phyloP scores from a whole-genome alignment of 495 filamentous ascomycete species.

The Hypoxylon subgilvum region DNA sequence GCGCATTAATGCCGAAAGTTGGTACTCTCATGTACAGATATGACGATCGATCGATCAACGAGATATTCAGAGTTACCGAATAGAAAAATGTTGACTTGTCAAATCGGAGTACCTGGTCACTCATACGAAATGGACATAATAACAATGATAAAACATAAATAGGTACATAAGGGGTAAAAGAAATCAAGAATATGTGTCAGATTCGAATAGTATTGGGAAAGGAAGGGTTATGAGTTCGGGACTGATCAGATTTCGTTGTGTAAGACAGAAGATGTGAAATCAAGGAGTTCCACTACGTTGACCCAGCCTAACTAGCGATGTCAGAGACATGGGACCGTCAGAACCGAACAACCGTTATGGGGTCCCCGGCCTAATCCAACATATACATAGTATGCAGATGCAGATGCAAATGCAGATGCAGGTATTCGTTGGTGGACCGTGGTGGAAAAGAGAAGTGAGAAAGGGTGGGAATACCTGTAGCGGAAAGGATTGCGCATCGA shows the following conservation, averaged over 20 bases:
- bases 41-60: conserved; percentile 2
- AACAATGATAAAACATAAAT: conserved; percentile 22
- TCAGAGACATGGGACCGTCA: conserved; percentile 27
- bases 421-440: conserved; percentile 28
- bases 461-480: conserved; percentile 20
- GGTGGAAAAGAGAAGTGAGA: conserved; percentile 6
- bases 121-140: conserved; percentile 5
- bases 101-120: conserved; percentile 28
- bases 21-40: conserved; percentile 25
- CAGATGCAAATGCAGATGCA: no score
- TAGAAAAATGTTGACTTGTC: conserved; percentile 8
- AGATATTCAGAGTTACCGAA: conserved; percentile 3
- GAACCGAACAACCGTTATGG: conserved; percentile 25
- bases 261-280: conserved; percentile 30
- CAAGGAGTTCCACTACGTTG: no score
- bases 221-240: conserved; percentile 17
- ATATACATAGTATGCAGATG: no score
- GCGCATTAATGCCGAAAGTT: conserved; percentile 21
- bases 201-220: conserved; percentile 3
- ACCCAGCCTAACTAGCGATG: no score
- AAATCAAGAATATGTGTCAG: conserved; percentile 10
- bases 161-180: conserved; percentile 15
- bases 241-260: conserved; percentile 27
- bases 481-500: not conserved
- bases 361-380: conserved; percentile 18